These are phyloP conservation scores for Cladophialophora carrionii DNA, from an alignment of 2,329 filamentous ascomycete species.

Conservation along the genomic window DNA sequence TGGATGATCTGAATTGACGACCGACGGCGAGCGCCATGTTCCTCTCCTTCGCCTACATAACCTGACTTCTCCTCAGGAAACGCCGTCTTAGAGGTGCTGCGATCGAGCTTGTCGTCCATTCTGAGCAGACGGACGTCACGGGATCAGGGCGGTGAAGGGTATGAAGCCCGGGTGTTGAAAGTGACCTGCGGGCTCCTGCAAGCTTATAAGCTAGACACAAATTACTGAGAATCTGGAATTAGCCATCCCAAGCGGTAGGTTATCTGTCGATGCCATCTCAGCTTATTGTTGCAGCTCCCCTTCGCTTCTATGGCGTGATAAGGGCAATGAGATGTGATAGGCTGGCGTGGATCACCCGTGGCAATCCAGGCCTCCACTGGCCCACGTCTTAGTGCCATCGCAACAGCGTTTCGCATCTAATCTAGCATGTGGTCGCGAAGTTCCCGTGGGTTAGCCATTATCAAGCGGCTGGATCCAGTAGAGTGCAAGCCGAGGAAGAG, in stretches of 20 bases:
- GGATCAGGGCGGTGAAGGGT: neutral
- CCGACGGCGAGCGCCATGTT: neutral
- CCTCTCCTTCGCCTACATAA: neutral
- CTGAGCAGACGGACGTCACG: neutral
- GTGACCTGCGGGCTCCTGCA: conserved; percentile 4
- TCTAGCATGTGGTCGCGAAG: conserved; percentile 14
- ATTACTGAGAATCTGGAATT: neutral
- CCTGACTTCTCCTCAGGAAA: conserved; percentile 14
- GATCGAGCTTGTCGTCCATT: conserved; percentile 4
- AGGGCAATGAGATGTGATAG: conserved; percentile 19
- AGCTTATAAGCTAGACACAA: conserved; percentile 7
- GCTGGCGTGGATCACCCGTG: conserved; percentile 5
- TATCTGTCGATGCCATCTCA: conserved; percentile 6
- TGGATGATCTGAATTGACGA: conserved; percentile 13
- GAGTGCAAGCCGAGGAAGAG: neutral
- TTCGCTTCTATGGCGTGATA: conserved; percentile 26
- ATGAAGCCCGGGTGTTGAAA: neutral
- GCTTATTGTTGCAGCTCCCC: conserved; percentile 16
- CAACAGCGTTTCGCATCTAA: conserved; percentile 1
- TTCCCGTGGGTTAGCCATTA: conserved; percentile 1
- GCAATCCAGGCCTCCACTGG: conserved; percentile 7
- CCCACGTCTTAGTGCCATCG: conserved; percentile 14
- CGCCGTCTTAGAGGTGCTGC: conserved; percentile 4
- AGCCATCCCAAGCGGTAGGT: neutral
- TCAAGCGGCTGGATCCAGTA: conserved; percentile 1